Evolutionary conservation across 768 basidiomycete species (phyloP), one percentile per base, ranked within the genome.

Genomic region (Tricholoma saponaceum): DNA sequence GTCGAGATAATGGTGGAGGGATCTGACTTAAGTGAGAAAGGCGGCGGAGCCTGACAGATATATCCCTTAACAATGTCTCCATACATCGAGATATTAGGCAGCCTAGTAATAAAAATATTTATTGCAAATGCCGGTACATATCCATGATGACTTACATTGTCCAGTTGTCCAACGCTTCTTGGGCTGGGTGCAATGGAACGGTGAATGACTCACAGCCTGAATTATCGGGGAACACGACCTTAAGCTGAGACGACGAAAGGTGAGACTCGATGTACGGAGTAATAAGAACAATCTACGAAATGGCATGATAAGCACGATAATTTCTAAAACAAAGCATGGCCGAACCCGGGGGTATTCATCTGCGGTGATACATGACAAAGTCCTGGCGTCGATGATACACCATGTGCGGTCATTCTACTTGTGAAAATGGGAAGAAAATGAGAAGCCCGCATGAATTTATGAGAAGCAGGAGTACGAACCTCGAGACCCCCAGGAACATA

Each of bases 381-480:
- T 79, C 5, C 74, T 70, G 8, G 77, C 78, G 62, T 85, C 85
- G 47, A 88, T 76, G 62, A 90, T 77, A 58, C 81, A 84, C 81
- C 86, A 89, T 65, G 72, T 76, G 59, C 89, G 78, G 64, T 91
- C 89, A 66, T 87, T 75, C 87, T 90, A 12, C 22, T 37, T 33
- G 55, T 39, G 62, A 47, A 55, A 35, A 32, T 35, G 52, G 18
- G 30, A 35, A 44, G 22, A 22, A 28, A 5, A n/a, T 28, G 23
- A 30, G 14, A 51, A 23, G 28, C 4, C 8, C 28, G 28, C 4
- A 28, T 8, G 20, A n/a, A n/a, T n/a, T n/a, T n/a, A n/a, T n/a
- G 30, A 12, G 25, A 30, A 26, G 26, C 49, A 18, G 30, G 23
- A n/a, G 44, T 59, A 67, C 73, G 44, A 56, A 86, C 87, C 77